Conservation (phyloP, 768 basidiomycete genomes). For the Chalciporus piperatus region DNA sequence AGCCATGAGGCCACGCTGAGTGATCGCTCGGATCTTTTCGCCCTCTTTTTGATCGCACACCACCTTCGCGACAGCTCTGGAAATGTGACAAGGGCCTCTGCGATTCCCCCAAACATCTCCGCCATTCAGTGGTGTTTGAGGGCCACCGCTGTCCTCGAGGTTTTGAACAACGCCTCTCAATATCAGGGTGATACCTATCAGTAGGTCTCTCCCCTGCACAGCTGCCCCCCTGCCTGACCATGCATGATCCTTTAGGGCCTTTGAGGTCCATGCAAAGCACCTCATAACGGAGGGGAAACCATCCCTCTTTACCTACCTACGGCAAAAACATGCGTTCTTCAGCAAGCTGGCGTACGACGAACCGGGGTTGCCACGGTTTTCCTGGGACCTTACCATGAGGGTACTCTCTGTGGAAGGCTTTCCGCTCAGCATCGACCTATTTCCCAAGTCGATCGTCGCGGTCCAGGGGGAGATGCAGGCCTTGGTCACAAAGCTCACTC, state of each 20-base stretch:
- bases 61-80: constrained; percentile 2
- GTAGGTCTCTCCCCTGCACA: constrained; percentile 22
- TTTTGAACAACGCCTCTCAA: constrained; percentile 23
- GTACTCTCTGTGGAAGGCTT: neutral
- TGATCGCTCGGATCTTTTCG: constrained; percentile 1
- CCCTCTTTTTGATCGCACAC: neutral
- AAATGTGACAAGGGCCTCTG: neutral
- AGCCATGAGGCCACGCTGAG: neutral
- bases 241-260: neutral
- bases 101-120: constrained; percentile 1
- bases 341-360: neutral
- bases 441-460: neutral
- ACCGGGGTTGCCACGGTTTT: neutral
- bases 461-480: neutral
- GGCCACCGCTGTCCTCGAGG: neutral
- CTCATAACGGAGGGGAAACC: neutral
- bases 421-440: neutral
- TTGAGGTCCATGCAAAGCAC: neutral
- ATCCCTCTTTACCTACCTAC: neutral
- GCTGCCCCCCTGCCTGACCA: neutral
- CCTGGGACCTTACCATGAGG: neutral
- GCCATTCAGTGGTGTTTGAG: neutral
- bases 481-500: neutral
- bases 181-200: constrained; percentile 26
- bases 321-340: neutral